Evolutionary conservation across 2,329 filamentous ascomycete genomes (phyloP), one percentile per base, ranked within the genome.

Genomic region (Alternaria sp.): DNA sequence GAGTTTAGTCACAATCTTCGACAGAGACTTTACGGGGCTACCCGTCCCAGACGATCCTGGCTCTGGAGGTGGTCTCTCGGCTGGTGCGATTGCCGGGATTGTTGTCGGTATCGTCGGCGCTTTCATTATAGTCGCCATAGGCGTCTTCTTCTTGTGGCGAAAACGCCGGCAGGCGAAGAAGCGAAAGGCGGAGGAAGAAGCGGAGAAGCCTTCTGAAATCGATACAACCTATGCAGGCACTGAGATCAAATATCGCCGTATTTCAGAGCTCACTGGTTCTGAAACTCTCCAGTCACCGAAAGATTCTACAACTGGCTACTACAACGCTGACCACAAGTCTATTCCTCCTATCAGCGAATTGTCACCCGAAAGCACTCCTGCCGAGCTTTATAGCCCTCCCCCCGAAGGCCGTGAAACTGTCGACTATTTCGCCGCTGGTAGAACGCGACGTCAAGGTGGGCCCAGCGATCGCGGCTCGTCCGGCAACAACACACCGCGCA

Each of bases 241-340:
- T 18, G 68, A 78, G 62, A 60, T 74, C 58, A 78, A 75, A 54
- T 62, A 72, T 48, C 72, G 72, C 27, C 72, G 72, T 25, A 60
- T 76, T 28, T 77, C 73, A 12, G 76, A 79, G 48, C 72, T 78
- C n/a, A 71, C 63, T 12, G 74, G 74, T n/a, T 76, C 74, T 3
- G 68, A 76, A 11, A 44, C 65, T 20, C 67, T 70, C 3, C 59
- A 63, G 6, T 75, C 73, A 10, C 74, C 74, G 5, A 72, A 69
- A 51, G 56, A 68, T 2, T 66, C 68, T n/a, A 22, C 65, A 1
- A 57, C 57, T 14, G 73, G 71, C 7, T 78, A 72, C 57, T 78
- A 76, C 44, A 57, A 55, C 6, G 34, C 55, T 18, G 67, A 73
- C 5, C 56, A 70, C 6, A 76, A 77, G 38, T 66, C 65, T 5